Conservation (phyloP, 768 basidiomycete genomes). For the Auricularia auricula-judae region DNA sequence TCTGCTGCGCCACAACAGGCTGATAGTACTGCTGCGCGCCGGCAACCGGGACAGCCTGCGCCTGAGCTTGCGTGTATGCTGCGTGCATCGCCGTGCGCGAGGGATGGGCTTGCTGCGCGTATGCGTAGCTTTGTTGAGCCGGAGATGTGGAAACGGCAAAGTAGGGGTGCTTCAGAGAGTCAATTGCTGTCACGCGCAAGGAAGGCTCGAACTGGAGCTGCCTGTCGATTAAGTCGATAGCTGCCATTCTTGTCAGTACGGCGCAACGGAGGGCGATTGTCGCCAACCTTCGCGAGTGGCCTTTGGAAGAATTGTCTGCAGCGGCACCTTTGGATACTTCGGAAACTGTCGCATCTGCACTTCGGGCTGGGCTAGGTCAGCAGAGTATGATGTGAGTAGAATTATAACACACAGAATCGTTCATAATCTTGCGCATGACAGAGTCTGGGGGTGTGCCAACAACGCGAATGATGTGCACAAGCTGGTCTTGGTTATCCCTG, state of each 20-base stretch:
- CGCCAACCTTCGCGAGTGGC: constrained; percentile 66
- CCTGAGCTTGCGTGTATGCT: neutral
- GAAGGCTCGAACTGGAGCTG: constrained; percentile 94
- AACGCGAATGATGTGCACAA: constrained; percentile 96
- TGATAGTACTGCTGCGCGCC: neutral
- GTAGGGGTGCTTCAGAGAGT: constrained; percentile 88
- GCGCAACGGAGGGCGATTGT: constrained; percentile 3
- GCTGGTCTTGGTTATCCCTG: constrained; percentile 92
- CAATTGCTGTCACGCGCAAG: constrained; percentile 81
- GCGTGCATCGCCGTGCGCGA: neutral
- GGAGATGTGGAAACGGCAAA: constrained; percentile 46
- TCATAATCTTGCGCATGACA: constrained; percentile 76
- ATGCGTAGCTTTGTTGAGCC: neutral
- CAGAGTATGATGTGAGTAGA: neutral
- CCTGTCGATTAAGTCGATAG: constrained; percentile 87
- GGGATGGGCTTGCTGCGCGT: neutral
- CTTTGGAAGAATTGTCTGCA: constrained; percentile 73
- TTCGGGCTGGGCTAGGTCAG: constrained; percentile 48
- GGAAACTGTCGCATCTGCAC: constrained; percentile 77
- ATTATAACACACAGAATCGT: constrained; percentile 62
- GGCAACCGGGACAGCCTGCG: neutral
- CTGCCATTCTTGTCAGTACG: constrained; percentile 23
- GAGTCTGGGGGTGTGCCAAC: constrained; percentile 90
- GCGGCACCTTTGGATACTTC: constrained; percentile 73
- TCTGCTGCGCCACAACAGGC: neutral